Conservation (phyloP, 352 stramenopile species). For the Globisporangium yorkense region DNA sequence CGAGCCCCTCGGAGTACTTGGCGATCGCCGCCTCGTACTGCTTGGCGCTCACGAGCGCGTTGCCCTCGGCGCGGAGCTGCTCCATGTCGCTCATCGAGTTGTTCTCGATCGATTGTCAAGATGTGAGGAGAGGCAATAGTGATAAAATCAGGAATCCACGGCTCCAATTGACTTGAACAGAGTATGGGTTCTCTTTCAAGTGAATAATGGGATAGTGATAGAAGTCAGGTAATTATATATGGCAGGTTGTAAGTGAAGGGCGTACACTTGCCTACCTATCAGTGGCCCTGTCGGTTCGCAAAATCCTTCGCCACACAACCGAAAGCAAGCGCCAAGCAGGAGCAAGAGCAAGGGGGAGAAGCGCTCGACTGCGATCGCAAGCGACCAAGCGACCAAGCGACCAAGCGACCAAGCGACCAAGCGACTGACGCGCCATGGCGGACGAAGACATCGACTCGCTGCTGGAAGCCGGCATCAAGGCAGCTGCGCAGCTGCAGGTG, state of each 20-base stretch:
- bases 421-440: conserved; percentile 25
- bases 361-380: no score
- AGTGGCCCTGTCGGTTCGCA: background rate
- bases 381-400: background rate
- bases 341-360: background rate
- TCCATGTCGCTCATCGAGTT: conserved; percentile 33
- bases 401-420: background rate
- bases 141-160: background rate
- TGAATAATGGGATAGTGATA: background rate
- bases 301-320: background rate
- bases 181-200: background rate
- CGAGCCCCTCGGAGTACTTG: conserved; percentile 65
- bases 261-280: background rate
- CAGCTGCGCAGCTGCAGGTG: conserved; percentile 36
- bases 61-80: conserved; percentile 56
- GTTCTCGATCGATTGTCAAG: conserved; percentile 1
- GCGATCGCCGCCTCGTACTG: conserved; percentile 45
- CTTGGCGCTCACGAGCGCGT: conserved; percentile 73
- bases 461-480: conserved; percentile 67
- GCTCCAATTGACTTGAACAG: background rate
- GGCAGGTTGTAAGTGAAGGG: no score
- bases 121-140: background rate
- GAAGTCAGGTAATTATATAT: no score
- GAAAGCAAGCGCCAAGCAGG: background rate
- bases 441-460: conserved; percentile 81